Evolutionary conservation across 2,329 filamentous ascomycete genomes (phyloP).

Genomic region (Paecilomyces dactylethromorphus): DNA sequence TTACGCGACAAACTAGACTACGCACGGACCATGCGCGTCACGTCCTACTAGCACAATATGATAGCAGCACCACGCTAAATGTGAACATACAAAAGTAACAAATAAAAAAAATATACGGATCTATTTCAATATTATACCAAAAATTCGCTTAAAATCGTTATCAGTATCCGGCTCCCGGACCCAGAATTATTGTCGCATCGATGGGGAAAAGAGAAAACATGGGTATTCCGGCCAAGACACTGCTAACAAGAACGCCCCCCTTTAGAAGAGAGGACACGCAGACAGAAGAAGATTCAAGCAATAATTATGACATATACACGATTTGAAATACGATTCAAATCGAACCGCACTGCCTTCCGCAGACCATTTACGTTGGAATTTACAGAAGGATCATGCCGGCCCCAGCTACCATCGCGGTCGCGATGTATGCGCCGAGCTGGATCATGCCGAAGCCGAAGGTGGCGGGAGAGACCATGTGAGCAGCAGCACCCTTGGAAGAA

Average conservation of each 20-base stretch:
- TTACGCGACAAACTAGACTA: too few relatives aligned
- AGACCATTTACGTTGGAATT: slow-evolving; percentile 1
- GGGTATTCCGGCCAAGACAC: not conserved
- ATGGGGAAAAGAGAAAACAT: not conserved
- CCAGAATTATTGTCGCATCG: not conserved
- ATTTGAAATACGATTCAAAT: not conserved
- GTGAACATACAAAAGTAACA: too few relatives aligned
- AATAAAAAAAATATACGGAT: not conserved
- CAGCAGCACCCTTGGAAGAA: slow-evolving; percentile 26
- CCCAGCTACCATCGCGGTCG: slow-evolving; percentile 37
- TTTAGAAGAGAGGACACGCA: too few relatives aligned
- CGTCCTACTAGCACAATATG: too few relatives aligned
- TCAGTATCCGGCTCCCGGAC: not conserved
- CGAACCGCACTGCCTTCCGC: not conserved
- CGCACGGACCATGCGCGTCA: too few relatives aligned
- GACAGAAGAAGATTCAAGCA: not conserved
- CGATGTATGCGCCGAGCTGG: slow-evolving; percentile 38
- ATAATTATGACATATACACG: not conserved
- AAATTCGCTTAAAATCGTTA: not conserved
- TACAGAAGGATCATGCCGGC: slow-evolving; percentile 44
- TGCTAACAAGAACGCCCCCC: not conserved
- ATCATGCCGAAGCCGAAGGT: slow-evolving; percentile 32
- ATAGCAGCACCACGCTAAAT: too few relatives aligned
- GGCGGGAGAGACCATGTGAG: slow-evolving; percentile 19
- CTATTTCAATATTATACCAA: not conserved